Conservation (phyloP, 192 early-diverging fungal species). For the Chytriomyces hyalinus region DNA sequence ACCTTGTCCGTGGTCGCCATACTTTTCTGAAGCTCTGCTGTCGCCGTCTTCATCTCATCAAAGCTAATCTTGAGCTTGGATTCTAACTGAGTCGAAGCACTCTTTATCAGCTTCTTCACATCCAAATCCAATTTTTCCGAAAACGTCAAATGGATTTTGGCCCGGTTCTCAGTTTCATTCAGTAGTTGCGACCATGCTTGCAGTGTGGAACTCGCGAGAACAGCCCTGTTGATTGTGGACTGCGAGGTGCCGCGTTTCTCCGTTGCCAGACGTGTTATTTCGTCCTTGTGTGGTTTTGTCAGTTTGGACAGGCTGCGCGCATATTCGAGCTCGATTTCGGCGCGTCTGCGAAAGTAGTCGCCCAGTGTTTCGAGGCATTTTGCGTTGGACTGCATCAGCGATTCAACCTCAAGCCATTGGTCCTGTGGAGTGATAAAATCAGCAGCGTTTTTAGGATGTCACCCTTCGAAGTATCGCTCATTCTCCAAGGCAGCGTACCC, state of each 20-base stretch:
- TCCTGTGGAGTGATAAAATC: constrained; percentile 33
- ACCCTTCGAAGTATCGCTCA: background rate
- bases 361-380: constrained; percentile 35
- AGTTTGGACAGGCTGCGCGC: constrained; percentile 39
- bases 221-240: constrained; percentile 34
- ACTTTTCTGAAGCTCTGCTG: constrained; percentile 36
- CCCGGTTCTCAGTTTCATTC: constrained; percentile 42
- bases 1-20: constrained; percentile 41
- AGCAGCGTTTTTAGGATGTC: background rate
- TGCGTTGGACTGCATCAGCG: constrained; percentile 24
- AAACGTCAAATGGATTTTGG: constrained; percentile 22
- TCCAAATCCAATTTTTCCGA: constrained; percentile 46
- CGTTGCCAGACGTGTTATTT: constrained; percentile 20
- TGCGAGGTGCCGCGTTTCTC: background rate
- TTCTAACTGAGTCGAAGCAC: constrained; percentile 40
- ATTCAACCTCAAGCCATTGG: constrained; percentile 46
- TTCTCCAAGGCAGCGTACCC: constrained; percentile 1
- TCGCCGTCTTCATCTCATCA: constrained; percentile 43
- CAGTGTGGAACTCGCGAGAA: constrained; percentile 39
- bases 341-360: constrained; percentile 46
- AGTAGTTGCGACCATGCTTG: constrained; percentile 46
- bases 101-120: constrained; percentile 42
- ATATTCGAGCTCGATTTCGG: constrained; percentile 50
- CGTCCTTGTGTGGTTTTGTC: constrained; percentile 45
- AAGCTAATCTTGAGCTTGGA: constrained; percentile 41